Conservation (phyloP, 108 stramenopile genomes). For the Fragilariopsis cylindrus region DNA sequence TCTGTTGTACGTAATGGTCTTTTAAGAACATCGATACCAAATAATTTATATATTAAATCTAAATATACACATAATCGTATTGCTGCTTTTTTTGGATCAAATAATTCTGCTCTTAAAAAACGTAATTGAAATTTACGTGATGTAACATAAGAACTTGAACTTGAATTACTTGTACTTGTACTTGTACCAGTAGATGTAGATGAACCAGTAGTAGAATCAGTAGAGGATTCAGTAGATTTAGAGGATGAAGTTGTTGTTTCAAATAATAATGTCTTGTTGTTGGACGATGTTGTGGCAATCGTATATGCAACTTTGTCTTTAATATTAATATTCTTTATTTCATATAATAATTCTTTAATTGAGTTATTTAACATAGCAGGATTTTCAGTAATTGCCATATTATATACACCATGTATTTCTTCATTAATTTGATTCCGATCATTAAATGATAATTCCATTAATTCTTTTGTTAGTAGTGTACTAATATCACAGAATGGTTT, state of each 20-base stretch:
- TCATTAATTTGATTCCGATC: neutral
- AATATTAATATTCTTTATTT: too few relatives aligned
- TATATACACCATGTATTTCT: slow-evolving; percentile 12
- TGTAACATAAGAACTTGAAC: neutral
- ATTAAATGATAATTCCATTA: slow-evolving; percentile 2
- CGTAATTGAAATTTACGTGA: slow-evolving; percentile 17
- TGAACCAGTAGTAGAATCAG: too few relatives aligned
- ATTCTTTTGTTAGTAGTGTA: neutral
- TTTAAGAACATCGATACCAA: neutral
- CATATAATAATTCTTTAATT: too few relatives aligned
- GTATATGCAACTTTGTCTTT: too few relatives aligned
- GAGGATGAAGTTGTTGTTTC: too few relatives aligned
- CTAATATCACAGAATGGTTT: neutral
- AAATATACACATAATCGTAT: slow-evolving; percentile 29
- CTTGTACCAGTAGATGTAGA: too few relatives aligned
- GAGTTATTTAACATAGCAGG: neutral
- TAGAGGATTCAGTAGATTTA: too few relatives aligned
- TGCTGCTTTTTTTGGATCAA: slow-evolving; percentile 35
- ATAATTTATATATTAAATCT: slow-evolving; percentile 13
- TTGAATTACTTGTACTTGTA: too few relatives aligned
- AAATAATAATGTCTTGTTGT: too few relatives aligned
- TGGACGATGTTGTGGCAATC: too few relatives aligned
- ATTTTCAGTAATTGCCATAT: neutral
- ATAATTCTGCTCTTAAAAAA: slow-evolving; percentile 44
- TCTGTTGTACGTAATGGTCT: slow-evolving; percentile 2